These are phyloP conservation scores for Antitrichia curtipendula DNA, from an alignment of 225 moss, liverwort and hornwort species.

Conservation along the genomic window DNA sequence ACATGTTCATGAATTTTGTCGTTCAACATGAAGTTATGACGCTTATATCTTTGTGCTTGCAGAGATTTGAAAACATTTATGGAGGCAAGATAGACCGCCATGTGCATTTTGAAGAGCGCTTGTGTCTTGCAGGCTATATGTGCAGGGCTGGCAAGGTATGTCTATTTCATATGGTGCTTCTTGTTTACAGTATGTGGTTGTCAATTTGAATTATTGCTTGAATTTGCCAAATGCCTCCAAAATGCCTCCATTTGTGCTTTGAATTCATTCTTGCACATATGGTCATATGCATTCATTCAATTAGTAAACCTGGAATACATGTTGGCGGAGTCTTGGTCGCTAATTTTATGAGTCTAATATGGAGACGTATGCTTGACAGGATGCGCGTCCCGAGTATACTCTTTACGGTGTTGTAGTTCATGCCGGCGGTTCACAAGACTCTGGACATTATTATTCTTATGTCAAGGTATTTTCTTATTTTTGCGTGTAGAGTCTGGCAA, in stretches of 20 bases:
- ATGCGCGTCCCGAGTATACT: constrained; percentile 72
- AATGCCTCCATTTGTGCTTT: not conserved
- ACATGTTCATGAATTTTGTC: not conserved
- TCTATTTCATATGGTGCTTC: not conserved
- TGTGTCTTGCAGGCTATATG: constrained; percentile 59
- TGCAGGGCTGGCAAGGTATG: constrained; percentile 73
- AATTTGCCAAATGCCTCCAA: not conserved
- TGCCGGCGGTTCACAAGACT: constrained; percentile 69
- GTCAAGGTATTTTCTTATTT: constrained; percentile 41
- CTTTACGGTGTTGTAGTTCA: constrained; percentile 74
- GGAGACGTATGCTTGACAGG: constrained; percentile 23
- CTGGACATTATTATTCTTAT: constrained; percentile 78
- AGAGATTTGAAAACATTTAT: constrained; percentile 79
- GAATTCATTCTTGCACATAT: not conserved
- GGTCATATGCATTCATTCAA: not conserved
- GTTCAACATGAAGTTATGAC: not conserved
- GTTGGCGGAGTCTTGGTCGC: not conserved
- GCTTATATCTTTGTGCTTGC: not conserved
- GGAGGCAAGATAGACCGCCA: constrained; percentile 81
- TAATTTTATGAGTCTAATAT: not conserved
- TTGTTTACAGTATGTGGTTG: not conserved
- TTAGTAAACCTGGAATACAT: not conserved
- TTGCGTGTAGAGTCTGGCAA: not conserved
- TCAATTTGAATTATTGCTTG: not conserved
- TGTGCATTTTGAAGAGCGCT: constrained; percentile 63